phyloP scores from a whole-genome alignment of 1,139 yeast genomes.

The Spathaspora sp. region DNA sequence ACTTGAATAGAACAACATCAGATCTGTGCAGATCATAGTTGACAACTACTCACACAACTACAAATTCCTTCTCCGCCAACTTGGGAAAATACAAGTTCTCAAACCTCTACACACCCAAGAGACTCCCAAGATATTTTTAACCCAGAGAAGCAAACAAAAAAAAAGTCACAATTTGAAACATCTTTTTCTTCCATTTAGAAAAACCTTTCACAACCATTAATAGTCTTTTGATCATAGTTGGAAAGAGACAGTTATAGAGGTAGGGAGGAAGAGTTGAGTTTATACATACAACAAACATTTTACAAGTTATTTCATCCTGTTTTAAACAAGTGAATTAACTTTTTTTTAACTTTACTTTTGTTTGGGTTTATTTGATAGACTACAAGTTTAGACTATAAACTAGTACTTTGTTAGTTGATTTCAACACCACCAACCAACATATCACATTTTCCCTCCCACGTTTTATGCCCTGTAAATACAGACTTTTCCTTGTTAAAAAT shows the following conservation, averaged over 20 bases:
- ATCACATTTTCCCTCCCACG: background rate
- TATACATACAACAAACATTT: background rate
- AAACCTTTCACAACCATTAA: background rate
- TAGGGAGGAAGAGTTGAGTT: background rate
- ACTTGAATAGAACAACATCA: background rate
- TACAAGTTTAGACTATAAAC: background rate
- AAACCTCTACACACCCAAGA: too few relatives aligned
- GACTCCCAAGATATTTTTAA: too few relatives aligned
- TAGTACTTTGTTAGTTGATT: background rate
- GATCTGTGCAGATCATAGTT: background rate
- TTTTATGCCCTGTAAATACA: conserved; percentile 1
- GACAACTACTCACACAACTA: background rate
- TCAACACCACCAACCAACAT: background rate
- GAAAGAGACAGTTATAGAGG: background rate
- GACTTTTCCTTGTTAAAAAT: background rate
- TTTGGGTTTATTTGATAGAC: background rate
- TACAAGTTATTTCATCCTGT: background rate
- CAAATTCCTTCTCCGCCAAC: background rate
- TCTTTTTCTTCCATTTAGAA: background rate
- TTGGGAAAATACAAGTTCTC: background rate
- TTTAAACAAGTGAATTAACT: background rate
- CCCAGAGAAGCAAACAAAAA: background rate
- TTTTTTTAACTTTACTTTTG: background rate
- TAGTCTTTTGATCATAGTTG: background rate
- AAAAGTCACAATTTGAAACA: background rate